Evolutionary conservation across 176 grass and related monocot species (phyloP), one percentile per base, ranked within the genome.

Genomic region (Hordeum marinum): DNA sequence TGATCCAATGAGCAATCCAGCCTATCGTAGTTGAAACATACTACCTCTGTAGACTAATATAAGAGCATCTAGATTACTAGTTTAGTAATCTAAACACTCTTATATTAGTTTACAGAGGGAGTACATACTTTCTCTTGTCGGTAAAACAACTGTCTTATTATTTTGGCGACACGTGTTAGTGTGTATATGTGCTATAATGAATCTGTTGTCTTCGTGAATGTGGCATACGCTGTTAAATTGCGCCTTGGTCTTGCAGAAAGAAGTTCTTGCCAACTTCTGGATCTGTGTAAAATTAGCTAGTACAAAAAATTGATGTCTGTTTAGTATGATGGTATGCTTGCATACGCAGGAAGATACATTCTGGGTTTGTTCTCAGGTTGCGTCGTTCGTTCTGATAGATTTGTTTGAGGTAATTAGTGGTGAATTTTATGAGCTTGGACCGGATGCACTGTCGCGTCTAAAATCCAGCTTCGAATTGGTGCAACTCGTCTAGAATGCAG

Each of bases 181-280:
- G 78, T 82, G 83, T 77, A 29, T 75, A 77, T 77, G 20, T 52
- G 70, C 60, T 68, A 31, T 35, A 18, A 68, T 29, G 27, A 15
- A 59, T 65, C 52, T 26, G 2, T 75, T 14, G 24, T 43, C 45
- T 64, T 83, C 9, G 21, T 79, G 74, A 6, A 69, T n/a, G 35
- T 21, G 66, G 0, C n/a, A 40, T 66, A 36, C 27, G 46, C 54
- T 60, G 58, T 77, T 77, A 5, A 18, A 10, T 83, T 29, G 21
- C 1, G 0, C 29, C 15, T 29, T 80, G 3, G 48, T 75, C 15
- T 75, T 32, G 25, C 2, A 31, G 43, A 26, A 15, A 75, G 25
- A 75, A 55, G 3, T 52, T 23, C 1, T 45, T 11, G 21, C 4
- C 58, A 37, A 20, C 48, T 52, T 17, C 46, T 50, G 46, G 5